phyloP scores from a whole-genome alignment of 257 asterid genomes.

The Solanum megistacrolobum region DNA sequence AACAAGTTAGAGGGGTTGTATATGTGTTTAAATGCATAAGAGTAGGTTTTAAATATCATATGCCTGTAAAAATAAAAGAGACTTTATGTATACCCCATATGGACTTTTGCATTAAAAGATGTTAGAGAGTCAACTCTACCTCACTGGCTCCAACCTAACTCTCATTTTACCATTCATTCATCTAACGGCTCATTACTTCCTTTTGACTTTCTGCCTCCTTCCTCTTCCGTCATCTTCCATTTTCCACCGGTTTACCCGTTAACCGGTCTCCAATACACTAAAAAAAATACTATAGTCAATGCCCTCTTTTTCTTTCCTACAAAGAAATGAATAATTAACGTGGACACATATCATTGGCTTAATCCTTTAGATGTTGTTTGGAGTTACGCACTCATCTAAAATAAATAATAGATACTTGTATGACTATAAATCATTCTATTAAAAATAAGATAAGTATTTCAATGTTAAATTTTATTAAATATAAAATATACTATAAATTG shows the following conservation, averaged over 20 bases:
- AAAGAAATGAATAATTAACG: slow-evolving; percentile 8
- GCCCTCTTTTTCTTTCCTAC: slow-evolving; percentile 9
- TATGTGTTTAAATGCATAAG: background rate
- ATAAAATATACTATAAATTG: too few relatives aligned
- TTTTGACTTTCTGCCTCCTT: slow-evolving; percentile 49
- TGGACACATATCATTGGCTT: slow-evolving; percentile 16
- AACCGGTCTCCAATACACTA: slow-evolving; percentile 14
- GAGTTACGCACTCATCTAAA: too few relatives aligned
- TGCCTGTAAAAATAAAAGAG: background rate
- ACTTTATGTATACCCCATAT: background rate
- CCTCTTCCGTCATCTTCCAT: background rate
- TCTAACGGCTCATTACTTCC: slow-evolving; percentile 62
- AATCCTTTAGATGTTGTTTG: background rate
- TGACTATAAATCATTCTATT: too few relatives aligned
- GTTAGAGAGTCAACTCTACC: slow-evolving; percentile 32
- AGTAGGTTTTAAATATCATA: background rate
- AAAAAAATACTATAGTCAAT: slow-evolving; percentile 21
- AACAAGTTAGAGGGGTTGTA: too few relatives aligned
- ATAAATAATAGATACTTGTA: too few relatives aligned
- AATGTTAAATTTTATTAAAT: too few relatives aligned
- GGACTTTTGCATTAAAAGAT: slow-evolving; percentile 19
- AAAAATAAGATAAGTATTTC: too few relatives aligned
- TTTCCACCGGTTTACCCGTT: slow-evolving; percentile 21
- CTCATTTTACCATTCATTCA: background rate
- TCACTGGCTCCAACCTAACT: slow-evolving; percentile 34